Evolutionary conservation across 768 basidiomycete genomes (phyloP).

Genomic region (Plicaturopsis crispa): DNA sequence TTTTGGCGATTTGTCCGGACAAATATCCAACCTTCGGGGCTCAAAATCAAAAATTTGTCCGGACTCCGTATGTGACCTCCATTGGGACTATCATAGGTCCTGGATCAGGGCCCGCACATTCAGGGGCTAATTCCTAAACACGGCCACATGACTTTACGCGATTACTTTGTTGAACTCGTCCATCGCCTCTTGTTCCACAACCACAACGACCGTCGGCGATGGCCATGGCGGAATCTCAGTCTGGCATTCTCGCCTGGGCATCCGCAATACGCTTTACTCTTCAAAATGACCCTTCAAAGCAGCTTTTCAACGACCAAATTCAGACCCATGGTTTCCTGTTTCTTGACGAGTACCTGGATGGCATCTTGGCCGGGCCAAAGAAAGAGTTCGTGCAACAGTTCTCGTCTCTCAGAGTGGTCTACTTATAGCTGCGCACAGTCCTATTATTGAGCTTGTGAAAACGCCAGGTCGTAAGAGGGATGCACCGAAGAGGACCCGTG

Average conservation of each 20-base stretch:
- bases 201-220: constrained; percentile 15
- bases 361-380: constrained; percentile 58
- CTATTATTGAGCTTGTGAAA: constrained; percentile 75
- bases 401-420: not conserved
- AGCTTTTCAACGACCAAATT: constrained; percentile 65
- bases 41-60: no score
- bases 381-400: constrained; percentile 43
- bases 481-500: constrained; percentile 40
- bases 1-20: no score
- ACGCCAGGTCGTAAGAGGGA: constrained; percentile 73
- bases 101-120: no score
- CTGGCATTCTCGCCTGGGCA: constrained; percentile 64
- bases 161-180: constrained; percentile 2
- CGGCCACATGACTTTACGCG: no score
- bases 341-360: constrained; percentile 71
- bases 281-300: constrained; percentile 64
- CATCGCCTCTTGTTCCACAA: not conserved
- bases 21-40: no score
- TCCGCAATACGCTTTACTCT: constrained; percentile 59
- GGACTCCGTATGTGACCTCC: no score
- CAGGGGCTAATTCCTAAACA: no score
- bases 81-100: no score
- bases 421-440: constrained; percentile 28
- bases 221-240: no score
- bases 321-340: constrained; percentile 73